Evolutionary conservation across 768 basidiomycete genomes (phyloP).

Genomic region (Pulveroboletus ravenelii): DNA sequence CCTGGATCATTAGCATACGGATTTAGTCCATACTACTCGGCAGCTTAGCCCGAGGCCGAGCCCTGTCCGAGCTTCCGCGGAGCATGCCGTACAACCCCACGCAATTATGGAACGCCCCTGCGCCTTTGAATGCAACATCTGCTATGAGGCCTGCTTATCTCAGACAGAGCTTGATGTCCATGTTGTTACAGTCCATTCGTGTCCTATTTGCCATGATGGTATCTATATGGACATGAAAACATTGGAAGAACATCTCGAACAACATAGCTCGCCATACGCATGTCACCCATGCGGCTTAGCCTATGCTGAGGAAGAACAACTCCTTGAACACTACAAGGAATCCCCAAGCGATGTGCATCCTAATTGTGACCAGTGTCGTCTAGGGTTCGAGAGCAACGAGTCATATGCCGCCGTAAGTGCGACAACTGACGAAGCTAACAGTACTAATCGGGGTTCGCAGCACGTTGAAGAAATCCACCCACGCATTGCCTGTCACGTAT

Average conservation of each 20-base stretch:
- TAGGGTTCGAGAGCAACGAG: constrained; percentile 33
- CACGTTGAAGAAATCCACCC: constrained; percentile 38
- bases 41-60: constrained; percentile 9
- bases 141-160: constrained; percentile 20
- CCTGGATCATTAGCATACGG: constrained; percentile 16
- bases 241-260: constrained; percentile 28
- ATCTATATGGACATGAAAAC: constrained; percentile 21
- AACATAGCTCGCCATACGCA: constrained; percentile 26
- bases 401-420: constrained; percentile 29
- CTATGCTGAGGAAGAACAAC: constrained; percentile 31
- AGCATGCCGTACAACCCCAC: constrained; percentile 4
- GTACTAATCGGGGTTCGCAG: constrained; percentile 23
- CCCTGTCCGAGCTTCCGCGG: constrained; percentile 9
- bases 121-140: constrained; percentile 20
- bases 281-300: constrained; percentile 23
- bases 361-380: constrained; percentile 29
- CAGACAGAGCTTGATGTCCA: constrained; percentile 29
- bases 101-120: neutral
- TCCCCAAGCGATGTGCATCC: constrained; percentile 35
- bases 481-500: constrained; percentile 32
- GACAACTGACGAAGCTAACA: neutral
- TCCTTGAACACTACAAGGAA: constrained; percentile 37
- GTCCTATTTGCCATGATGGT: constrained; percentile 31
- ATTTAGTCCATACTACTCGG: constrained; percentile 9
- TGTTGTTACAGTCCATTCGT: constrained; percentile 28